Base-by-base conservation (phyloP, 371 early-diverging fungal species). In the Mucor piriformis region DNA sequence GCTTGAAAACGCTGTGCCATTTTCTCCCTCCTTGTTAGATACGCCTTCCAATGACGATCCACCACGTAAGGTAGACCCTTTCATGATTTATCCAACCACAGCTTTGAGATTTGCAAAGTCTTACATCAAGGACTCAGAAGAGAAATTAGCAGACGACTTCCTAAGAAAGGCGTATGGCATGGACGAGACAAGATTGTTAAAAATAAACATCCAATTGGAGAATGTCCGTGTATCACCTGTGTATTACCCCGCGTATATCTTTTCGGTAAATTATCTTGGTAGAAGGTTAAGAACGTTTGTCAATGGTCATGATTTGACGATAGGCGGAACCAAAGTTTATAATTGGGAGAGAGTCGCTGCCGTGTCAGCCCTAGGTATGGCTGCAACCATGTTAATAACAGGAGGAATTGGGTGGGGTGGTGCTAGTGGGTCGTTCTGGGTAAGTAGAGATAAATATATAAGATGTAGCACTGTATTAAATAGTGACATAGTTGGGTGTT, bases 241-340 rank as follows among this genome's bases (percentile, higher is more conserved):
- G 2, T 86, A 86, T 57, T 80, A 82, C 35, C 84, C 86, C 3
- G 78, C 78, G 0, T 86, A 69, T 38, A 71, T 86, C 3, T 84
- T 78, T 24, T 77, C 82, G 3, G 72, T 83, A 6, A 59, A 66
- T 32, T 77, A 84, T 54, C 67, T 86, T 8, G 73, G 82, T 20
- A 64, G 83, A 54, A 69, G 73, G 15, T 71, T 86, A 24, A 63
- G 84, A 10, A 86, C 86, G 0, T 84, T 86, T 66, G 69, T 86
- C 23, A 82, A 84, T 50, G 86, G 81, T 0, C 52, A 77, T 40
- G 84, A 86, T 64, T 38, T 77, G 18, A 54, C 65, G 1, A 72
- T 75, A 0, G 84, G 86, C n/a, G 86, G 86, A 15, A 58, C 80
- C 3, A 69, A 77, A 8, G 67, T 80, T 2, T 86, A 86, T 47